Base-by-base conservation (phyloP, 768 basidiomycete genomes). In the Suillus sp. region DNA sequence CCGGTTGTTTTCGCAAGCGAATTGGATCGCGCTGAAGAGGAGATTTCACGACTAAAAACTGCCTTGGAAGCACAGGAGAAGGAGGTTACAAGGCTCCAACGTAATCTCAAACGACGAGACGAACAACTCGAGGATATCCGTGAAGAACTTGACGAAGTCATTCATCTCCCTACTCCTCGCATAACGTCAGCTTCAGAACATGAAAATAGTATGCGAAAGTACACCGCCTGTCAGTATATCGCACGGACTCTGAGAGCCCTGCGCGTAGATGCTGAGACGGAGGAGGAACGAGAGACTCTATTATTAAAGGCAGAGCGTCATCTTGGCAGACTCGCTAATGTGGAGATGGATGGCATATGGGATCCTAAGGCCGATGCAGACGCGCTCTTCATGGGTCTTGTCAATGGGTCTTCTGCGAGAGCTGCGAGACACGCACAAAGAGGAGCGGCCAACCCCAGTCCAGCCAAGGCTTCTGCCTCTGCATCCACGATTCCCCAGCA, bases 331-430 rank as follows among this genome's bases (percentile, higher is more conserved):
- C 60, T 64, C 2, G 63, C 63, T 13, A 50, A 61, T 61, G 18
- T 64, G 56, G 63, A 64, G 59, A 64, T 64, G 59, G 63, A 64
- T 27, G 58, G 63, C 10, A 64, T 64, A 40, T 64, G 63, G 62
- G 50, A 51, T 47, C 5, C 32, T 20, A 42, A 51, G 32, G 59
- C 50, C 14, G 55, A 60, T 47, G n/a, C 63, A 20, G 63, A 64
- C 25, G 38, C 59, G 7, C 14, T 64, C 25, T 64, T 64, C 25
- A 22, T 22, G 14, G 34, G 34, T 27, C 35, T 64, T 32, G 30
- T 53, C 3, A 53, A 53, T 34, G 51, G 51, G 11, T 53, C 51
- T n/a, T 53, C 51, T 34, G 51, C 51, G 11, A 53, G 51, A n/a
- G 51, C 51, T n/a, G 20, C 51, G 32, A 53, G 51, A 10, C 51